These are phyloP conservation scores for Dryas integrifolia DNA, from an alignment of 331 rosid species.

Conservation along the genomic window DNA sequence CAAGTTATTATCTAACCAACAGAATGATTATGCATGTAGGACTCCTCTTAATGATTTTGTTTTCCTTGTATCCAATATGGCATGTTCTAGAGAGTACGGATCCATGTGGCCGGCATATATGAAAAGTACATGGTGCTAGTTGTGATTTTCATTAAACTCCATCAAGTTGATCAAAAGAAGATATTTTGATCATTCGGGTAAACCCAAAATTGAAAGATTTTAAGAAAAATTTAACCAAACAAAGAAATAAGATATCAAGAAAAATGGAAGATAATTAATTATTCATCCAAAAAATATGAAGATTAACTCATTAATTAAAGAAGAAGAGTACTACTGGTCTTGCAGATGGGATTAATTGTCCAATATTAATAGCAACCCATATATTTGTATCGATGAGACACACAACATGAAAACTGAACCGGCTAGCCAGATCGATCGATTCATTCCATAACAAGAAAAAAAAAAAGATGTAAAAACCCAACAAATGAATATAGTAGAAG, in stretches of 20 bases:
- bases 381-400: no score
- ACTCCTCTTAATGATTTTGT: slow-evolving; percentile 7
- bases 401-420: no score
- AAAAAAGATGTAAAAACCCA: no score
- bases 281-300: no score
- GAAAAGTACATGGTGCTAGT: background rate
- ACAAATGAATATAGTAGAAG: background rate
- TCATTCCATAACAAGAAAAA: no score
- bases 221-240: background rate
- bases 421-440: no score
- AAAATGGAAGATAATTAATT: no score
- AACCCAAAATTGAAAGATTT: background rate
- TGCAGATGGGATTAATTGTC: no score
- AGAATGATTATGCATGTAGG: slow-evolving; percentile 13
- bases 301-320: no score
- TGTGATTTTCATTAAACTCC: background rate
- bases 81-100: background rate
- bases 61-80: slow-evolving; percentile 3
- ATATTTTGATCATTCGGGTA: background rate
- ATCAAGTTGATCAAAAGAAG: background rate
- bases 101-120: slow-evolving; percentile 1
- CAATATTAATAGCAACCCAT: no score
- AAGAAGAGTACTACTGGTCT: no score
- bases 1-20: slow-evolving; percentile 1
- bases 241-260: no score